A percentile compares a stretch with the other conserved stretches of the same genome.
These are phyloP conservation scores for Pseudonitzschia multistriata DNA, from an alignment of 108 stramenopile genomes.

Conservation along the genomic window DNA sequence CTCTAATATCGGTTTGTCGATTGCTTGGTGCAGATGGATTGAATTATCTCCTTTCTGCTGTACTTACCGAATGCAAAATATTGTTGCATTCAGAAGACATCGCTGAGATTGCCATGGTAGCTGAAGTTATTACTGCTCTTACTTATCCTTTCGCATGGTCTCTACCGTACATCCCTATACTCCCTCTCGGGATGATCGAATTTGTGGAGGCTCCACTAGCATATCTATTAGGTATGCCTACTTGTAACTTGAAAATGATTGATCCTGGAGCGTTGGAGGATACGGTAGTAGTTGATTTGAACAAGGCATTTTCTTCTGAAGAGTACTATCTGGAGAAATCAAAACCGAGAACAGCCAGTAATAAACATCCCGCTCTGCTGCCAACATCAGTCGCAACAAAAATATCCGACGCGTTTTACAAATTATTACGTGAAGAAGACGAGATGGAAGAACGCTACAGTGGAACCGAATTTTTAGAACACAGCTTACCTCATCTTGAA, in stretches of 20 bases:
- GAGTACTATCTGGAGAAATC: constrained; percentile 43
- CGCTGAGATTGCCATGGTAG: constrained; percentile 82
- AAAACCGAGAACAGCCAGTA: constrained; percentile 12
- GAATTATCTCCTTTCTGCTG: constrained; percentile 71
- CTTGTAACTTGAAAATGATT: constrained; percentile 54
- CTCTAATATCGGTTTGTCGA: constrained; percentile 71
- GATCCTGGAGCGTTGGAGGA: constrained; percentile 69
- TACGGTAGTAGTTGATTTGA: constrained; percentile 81
- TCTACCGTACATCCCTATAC: constrained; percentile 82
- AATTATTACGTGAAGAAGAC: constrained; percentile 71
- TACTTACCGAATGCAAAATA: constrained; percentile 83
- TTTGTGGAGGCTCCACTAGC: constrained; percentile 84
- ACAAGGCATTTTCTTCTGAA: constrained; percentile 58
- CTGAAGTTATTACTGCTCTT: constrained; percentile 79
- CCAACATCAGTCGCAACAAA: constrained; percentile 70
- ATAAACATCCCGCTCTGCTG: constrained; percentile 62
- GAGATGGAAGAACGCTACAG: constrained; percentile 62
- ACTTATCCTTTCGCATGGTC: constrained; percentile 87
- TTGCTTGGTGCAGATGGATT: constrained; percentile 79
- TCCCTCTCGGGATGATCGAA: constrained; percentile 79
- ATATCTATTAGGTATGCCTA: constrained; percentile 76
- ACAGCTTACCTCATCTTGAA: constrained; percentile 69
- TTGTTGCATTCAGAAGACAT: constrained; percentile 79
- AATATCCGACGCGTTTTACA: constrained; percentile 73
- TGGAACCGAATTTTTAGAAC: constrained; percentile 27